A percentile compares a stretch with the other conserved stretches of the same genome.
These are phyloP conservation scores for Coemansia reversa DNA, from an alignment of 192 early-diverging fungal genomes.

Conservation along the genomic window DNA sequence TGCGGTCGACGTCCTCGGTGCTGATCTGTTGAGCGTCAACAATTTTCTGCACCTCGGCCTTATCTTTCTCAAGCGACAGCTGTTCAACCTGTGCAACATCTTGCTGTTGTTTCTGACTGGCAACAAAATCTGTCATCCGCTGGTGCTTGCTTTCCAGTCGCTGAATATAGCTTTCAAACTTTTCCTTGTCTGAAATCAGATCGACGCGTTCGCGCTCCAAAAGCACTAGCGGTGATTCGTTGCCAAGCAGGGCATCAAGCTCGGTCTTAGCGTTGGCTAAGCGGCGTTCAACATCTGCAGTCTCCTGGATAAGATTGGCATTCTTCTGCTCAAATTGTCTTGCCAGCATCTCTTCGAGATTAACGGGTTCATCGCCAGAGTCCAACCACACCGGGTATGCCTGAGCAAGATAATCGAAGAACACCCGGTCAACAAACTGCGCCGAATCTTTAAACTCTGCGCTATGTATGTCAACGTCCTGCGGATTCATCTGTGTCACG, in stretches of 20 bases:
- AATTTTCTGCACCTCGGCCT: constrained; percentile 56
- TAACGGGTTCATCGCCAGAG: constrained; percentile 64
- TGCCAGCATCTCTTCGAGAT: constrained; percentile 59
- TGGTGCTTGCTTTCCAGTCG: constrained; percentile 57
- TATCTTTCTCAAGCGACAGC: constrained; percentile 55
- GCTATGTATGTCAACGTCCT: constrained; percentile 24
- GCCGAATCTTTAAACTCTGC: constrained; percentile 47
- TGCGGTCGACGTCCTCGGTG: constrained; percentile 77
- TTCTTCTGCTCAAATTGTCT: constrained; percentile 66
- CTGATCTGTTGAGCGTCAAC: constrained; percentile 77
- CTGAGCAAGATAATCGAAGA: constrained; percentile 67
- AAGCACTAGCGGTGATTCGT: constrained; percentile 57
- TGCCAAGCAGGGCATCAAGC: constrained; percentile 33
- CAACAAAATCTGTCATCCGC: constrained; percentile 48
- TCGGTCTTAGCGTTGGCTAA: constrained; percentile 54
- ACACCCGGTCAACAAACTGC: constrained; percentile 65
- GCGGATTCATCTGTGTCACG: constrained; percentile 57
- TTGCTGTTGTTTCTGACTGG: constrained; percentile 33
- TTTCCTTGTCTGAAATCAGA: constrained; percentile 60
- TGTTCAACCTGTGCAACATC: constrained; percentile 51
- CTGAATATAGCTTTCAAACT: constrained; percentile 56
- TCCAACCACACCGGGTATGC: constrained; percentile 67
- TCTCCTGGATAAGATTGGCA: constrained; percentile 56
- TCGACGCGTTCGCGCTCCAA: constrained; percentile 58
- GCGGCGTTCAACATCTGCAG: constrained; percentile 55